Evolutionary conservation across 23 red algal species (phyloP), one percentile per base, ranked within the genome.

Genomic region (Gracilaria gracilis): DNA sequence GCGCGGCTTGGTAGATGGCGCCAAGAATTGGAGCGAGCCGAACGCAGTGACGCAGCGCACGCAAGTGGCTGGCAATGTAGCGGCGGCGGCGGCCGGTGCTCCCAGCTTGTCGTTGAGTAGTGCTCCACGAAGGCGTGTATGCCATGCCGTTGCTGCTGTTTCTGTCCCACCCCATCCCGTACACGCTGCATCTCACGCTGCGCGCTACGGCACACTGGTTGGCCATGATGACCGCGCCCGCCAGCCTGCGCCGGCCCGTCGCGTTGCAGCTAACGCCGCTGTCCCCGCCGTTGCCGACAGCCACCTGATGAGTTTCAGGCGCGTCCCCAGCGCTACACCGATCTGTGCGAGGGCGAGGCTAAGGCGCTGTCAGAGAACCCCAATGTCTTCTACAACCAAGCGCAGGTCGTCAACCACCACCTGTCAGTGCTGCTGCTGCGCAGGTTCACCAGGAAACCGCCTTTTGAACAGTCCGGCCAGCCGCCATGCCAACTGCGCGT

Each of bases 341-440:
- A 96, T 62, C 73, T 98, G 64, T 32, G n/a, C 17, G 96, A 98
- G 88, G 96, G 96, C 27, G 84, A 71, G 29, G 96, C 93, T 4
- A 76, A 46, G 47, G 93, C 76, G 49, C 57, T 94, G 6, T 96
- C 84, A 57, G 61, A 50, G 5, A 96, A 87, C 15, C 93, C 93
- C 36, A 51, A 93, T 19, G 93, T 95, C n/a, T 98, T 98, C 83
- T 95, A 95, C 75, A 98, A 98, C 90, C 93, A 91, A 37, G 97
- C 84, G n/a, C 97, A 98, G 83, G 97, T 95, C 11, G 93, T 98
- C 54, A 98, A 98, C 54, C 93, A 93, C 51, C 93, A 98, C 93
- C 79, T 98, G 79, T 93, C 87, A 17, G 93, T 98, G 46, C 81
- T 98, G 49, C 51, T 96, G 42, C 80, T 98, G 14, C 57, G 93